Evolutionary conservation across 805 yeast genomes (phyloP).

Genomic region (Candida golubevii): DNA sequence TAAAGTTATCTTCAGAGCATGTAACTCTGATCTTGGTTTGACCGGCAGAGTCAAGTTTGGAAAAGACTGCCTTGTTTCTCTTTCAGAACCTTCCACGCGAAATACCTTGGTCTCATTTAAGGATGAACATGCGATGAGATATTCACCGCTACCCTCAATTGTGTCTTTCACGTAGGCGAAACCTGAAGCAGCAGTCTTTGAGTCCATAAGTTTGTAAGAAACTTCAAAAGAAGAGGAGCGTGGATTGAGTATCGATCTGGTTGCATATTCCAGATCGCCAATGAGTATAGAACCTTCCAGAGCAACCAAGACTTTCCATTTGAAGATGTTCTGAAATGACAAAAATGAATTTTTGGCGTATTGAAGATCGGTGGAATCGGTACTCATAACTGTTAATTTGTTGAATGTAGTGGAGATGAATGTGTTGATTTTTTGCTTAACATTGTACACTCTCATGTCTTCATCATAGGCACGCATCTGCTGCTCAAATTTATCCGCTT

Average conservation of each 20-base stretch:
- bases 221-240: constrained; percentile 2
- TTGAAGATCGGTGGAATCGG: constrained; percentile 5
- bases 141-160: constrained; percentile 27
- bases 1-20: constrained; percentile 7
- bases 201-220: constrained; percentile 4
- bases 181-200: constrained; percentile 4
- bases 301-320: constrained; percentile 1
- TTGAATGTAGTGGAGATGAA: constrained; percentile 9
- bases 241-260: not conserved
- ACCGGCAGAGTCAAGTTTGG: not conserved
- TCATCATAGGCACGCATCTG: constrained; percentile 2
- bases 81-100: constrained; percentile 1
- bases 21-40: not conserved
- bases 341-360: not conserved
- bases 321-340: not conserved
- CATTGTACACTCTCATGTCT: constrained; percentile 3
- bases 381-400: constrained; percentile 10
- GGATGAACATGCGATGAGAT: constrained; percentile 18
- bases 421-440: constrained; percentile 2
- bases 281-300: constrained; percentile 2
- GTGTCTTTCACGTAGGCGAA: constrained; percentile 22
- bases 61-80: no score
- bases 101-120: constrained; percentile 13
- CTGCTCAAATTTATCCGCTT: not conserved
- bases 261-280: constrained; percentile 5